Evolutionary conservation across 192 early-diverging fungal genomes (phyloP).

Genomic region (Allomyces macrogynus): DNA sequence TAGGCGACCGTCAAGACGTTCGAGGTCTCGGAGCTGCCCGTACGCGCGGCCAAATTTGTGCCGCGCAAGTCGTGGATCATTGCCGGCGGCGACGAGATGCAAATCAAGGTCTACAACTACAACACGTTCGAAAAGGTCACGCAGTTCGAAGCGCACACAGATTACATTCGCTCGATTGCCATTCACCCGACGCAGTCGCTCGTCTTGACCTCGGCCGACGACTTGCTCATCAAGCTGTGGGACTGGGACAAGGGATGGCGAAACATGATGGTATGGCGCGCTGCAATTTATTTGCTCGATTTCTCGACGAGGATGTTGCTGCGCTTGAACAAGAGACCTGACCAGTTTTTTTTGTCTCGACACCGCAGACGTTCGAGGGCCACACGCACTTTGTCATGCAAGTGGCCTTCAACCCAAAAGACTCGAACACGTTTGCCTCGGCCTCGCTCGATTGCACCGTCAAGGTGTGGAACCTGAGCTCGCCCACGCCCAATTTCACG

Average conservation of each 20-base stretch:
- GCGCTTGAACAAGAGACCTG: background rate
- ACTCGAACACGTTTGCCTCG: slow-evolving; percentile 95
- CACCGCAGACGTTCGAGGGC: slow-evolving; percentile 71
- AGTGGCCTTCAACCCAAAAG: slow-evolving; percentile 95
- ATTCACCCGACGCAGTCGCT: slow-evolving; percentile 92
- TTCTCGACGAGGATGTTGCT: background rate
- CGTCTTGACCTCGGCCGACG: slow-evolving; percentile 84
- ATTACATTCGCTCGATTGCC: slow-evolving; percentile 90
- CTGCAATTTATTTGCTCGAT: background rate
- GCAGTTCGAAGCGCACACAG: slow-evolving; percentile 85
- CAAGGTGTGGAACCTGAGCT: slow-evolving; percentile 95
- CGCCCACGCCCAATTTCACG: slow-evolving; percentile 82
- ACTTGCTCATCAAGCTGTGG: slow-evolving; percentile 95
- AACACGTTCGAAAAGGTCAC: slow-evolving; percentile 96
- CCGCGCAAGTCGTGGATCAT: slow-evolving; percentile 92
- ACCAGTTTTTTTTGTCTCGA: background rate
- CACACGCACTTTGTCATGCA: slow-evolving; percentile 97
- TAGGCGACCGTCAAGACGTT: slow-evolving; percentile 89
- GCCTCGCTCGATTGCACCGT: slow-evolving; percentile 89
- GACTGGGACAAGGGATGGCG: slow-evolving; percentile 99
- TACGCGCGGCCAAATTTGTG: slow-evolving; percentile 94
- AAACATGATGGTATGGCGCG: slow-evolving; percentile 26
- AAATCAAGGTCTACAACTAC: slow-evolving; percentile 96
- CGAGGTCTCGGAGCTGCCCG: slow-evolving; percentile 84
- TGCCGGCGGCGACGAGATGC: slow-evolving; percentile 92